These are phyloP conservation scores for Eragrostis nindensis DNA, from an alignment of 176 grass and related monocot genomes.

Conservation along the genomic window DNA sequence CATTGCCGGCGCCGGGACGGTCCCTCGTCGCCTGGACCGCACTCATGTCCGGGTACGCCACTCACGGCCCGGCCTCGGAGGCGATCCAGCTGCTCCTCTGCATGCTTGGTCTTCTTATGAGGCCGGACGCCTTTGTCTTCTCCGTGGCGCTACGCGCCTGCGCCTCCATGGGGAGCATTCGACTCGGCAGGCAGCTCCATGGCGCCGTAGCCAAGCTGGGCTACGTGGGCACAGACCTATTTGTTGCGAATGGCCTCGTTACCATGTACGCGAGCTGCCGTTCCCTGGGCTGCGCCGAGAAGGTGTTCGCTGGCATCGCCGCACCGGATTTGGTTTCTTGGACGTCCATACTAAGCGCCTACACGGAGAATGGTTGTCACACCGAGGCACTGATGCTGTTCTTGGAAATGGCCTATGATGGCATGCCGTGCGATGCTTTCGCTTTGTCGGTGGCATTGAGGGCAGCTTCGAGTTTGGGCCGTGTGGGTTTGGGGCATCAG, in stretches of 20 bases:
- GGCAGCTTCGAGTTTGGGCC: slow-evolving; percentile 49
- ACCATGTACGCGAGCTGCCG: slow-evolving; percentile 65
- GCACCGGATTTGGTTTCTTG: slow-evolving; percentile 65
- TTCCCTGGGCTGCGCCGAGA: slow-evolving; percentile 46
- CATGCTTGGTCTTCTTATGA: slow-evolving; percentile 40
- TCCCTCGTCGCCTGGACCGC: slow-evolving; percentile 56
- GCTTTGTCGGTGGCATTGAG: slow-evolving; percentile 31
- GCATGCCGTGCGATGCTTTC: slow-evolving; percentile 52
- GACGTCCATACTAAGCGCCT: slow-evolving; percentile 65
- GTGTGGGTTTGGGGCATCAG: slow-evolving; percentile 46
- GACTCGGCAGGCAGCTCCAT: slow-evolving; percentile 54
- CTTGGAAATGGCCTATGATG: slow-evolving; percentile 37
- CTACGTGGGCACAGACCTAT: slow-evolving; percentile 43
- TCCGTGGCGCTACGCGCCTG: slow-evolving; percentile 60
- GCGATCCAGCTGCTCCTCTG: slow-evolving; percentile 47
- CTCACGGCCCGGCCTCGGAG: slow-evolving; percentile 51
- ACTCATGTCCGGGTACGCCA: slow-evolving; percentile 66
- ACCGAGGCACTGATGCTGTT: slow-evolving; percentile 55
- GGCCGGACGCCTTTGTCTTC: slow-evolving; percentile 68
- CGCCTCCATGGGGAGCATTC: slow-evolving; percentile 40
- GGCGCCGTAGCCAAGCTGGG: slow-evolving; percentile 38
- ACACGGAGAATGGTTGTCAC: slow-evolving; percentile 55
- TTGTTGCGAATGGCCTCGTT: slow-evolving; percentile 63
- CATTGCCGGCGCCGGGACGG: slow-evolving; percentile 31
- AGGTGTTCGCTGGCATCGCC: slow-evolving; percentile 48